phyloP scores from a whole-genome alignment of 129 eudicot species.

The Chrysanthemum lavandulifolium region DNA sequence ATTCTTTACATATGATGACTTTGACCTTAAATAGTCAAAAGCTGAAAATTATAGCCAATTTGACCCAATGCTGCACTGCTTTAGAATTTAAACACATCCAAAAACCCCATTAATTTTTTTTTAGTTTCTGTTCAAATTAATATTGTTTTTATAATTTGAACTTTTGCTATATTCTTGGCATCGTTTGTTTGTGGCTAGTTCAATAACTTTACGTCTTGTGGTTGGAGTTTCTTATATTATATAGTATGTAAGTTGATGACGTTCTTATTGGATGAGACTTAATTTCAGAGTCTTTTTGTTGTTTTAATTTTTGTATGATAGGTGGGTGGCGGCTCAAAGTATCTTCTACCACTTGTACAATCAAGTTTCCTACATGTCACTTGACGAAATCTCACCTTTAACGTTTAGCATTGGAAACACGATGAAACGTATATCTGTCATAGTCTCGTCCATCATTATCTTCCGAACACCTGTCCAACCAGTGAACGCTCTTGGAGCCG shows the following conservation, averaged over 20 bases:
- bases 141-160: not conserved
- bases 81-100: not conserved
- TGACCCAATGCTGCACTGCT: not conserved
- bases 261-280: not conserved
- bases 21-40: not conserved
- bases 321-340: slow-evolving; percentile 93
- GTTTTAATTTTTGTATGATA: slow-evolving; percentile 30
- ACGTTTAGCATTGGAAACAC: slow-evolving; percentile 88
- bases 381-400: slow-evolving; percentile 86
- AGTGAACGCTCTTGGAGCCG: slow-evolving; percentile 84
- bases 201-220: not conserved
- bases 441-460: slow-evolving; percentile 84
- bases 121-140: not conserved
- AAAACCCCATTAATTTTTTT: slow-evolving; percentile 5
- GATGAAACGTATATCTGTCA: slow-evolving; percentile 87
- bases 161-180: not conserved
- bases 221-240: not conserved
- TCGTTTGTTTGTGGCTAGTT: slow-evolving; percentile 1
- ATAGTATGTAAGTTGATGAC: not conserved
- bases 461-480: slow-evolving; percentile 89
- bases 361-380: slow-evolving; percentile 84
- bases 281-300: slow-evolving; percentile 13
- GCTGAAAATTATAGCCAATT: not conserved
- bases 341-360: slow-evolving; percentile 85
- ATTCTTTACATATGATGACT: not conserved